Percentiles rank a stretch among this genome's conserved stretches.
phyloP scores from a whole-genome alignment of 495 filamentous ascomycete species.

The Tuber calosporum region DNA sequence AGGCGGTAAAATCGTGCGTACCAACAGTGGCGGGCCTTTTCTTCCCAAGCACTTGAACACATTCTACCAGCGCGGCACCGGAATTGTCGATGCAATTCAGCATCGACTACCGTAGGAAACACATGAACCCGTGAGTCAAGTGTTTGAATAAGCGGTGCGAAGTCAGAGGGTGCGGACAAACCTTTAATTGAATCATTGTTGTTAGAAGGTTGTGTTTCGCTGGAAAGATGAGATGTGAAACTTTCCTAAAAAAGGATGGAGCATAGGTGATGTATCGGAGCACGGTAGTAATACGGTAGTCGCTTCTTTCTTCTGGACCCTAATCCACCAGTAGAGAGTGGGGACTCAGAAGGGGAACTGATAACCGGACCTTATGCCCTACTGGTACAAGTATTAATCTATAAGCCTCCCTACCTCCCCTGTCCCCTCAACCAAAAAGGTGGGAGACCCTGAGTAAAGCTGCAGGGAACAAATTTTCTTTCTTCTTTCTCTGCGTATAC shows the following conservation, averaged over 20 bases:
- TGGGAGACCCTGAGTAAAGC: constrained; percentile 4
- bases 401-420: not conserved
- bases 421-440: not conserved
- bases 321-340: not conserved
- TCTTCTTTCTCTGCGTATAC: not conserved
- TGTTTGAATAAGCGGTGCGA: constrained; percentile 3
- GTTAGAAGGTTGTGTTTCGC: not conserved
- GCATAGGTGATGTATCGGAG: too few species aligned
- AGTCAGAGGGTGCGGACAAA: constrained; percentile 20
- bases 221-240: constrained; percentile 3
- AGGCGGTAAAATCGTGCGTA: constrained; percentile 45
- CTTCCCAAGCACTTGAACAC: constrained; percentile 82
- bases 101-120: constrained; percentile 61
- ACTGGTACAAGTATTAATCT: not conserved
- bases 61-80: constrained; percentile 94
- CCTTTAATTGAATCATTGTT: constrained; percentile 4
- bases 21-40: constrained; percentile 85
- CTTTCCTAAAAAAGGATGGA: not conserved
- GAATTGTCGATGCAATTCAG: constrained; percentile 99
- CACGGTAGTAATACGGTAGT: too few species aligned
- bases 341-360: not conserved
- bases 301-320: not conserved
- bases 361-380: not conserved
- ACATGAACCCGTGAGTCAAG: not conserved
- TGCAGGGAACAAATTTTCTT: not conserved